Evolutionary conservation across 805 yeast genomes (phyloP), one percentile per base, ranked within the genome.

Genomic region (Ogataea pilisensis): DNA sequence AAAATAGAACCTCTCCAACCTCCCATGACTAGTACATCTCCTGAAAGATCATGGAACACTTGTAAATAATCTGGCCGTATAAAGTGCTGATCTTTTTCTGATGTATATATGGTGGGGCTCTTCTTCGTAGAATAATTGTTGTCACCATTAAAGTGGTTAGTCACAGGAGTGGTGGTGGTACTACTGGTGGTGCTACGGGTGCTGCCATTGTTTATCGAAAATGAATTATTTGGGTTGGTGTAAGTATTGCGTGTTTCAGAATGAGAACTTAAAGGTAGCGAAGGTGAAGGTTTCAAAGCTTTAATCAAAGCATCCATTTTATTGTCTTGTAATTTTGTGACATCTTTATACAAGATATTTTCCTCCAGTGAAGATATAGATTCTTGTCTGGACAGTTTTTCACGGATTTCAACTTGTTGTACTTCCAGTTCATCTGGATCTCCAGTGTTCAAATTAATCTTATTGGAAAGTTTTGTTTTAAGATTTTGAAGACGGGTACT

Each of bases 1-100:
- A 90, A 63, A 5, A 83, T 75, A 34, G 88, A 78, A 2, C 97
- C 97, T 52, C 97, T 69, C 61, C 85, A 90, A 0, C 97, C 97
- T 5, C 96, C 96, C 60, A 90, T 44, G 2, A 90, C 68, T 2
- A 90, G 76, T 2, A 90, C 71, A 54, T 89, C 89, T 4, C 96
- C 96, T 18, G 79, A 81, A 1, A 88, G 50, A 20, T 74, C 75
- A 43, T 75, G 72, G 69, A 70, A 83, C 2, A 81, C 68, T 1
- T 73, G 57, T 24, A 74, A 73, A 39, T 55, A 49, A 26, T 61
- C 63, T 7, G 68, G 67, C 35, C 18, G 6, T 57, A 58, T 20
- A 27, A n/a, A n/a, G n/a, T n/a, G n/a, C n/a, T n/a, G n/a, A n/a
- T n/a, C n/a, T n/a, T n/a, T n/a, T n/a, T n/a, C n/a, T n/a, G n/a